Conservation (phyloP, 108 stramenopile species). For the Nannochloropsis salina region DNA sequence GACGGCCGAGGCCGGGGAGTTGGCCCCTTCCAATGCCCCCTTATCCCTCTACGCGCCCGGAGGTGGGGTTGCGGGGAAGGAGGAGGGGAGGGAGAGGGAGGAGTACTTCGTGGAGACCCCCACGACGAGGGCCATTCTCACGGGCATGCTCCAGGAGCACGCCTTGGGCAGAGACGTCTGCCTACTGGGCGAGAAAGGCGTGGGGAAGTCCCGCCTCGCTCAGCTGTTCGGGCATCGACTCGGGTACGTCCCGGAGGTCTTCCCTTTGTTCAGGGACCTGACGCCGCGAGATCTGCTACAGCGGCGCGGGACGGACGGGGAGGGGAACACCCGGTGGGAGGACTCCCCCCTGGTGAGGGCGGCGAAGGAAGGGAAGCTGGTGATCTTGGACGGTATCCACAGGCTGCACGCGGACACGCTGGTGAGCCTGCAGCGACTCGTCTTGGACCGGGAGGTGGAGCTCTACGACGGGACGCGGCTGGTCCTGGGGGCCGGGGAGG, state of each 20-base stretch:
- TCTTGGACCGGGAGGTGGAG: not conserved
- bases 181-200: conserved; percentile 64
- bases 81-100: not conserved
- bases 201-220: conserved; percentile 63
- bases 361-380: conserved; percentile 57
- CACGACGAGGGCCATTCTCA: conserved; percentile 13
- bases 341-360: conserved; percentile 66
- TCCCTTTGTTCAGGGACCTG: conserved; percentile 67
- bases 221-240: conserved; percentile 49
- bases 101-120: conserved; percentile 23
- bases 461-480: not conserved
- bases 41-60: conserved; percentile 19
- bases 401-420: conserved; percentile 40
- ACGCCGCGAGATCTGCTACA: conserved; percentile 67
- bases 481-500: not conserved
- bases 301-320: conserved; percentile 57
- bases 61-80: not conserved
- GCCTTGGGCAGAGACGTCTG: conserved; percentile 56
- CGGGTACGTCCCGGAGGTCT: conserved; percentile 58
- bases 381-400: conserved; percentile 75
- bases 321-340: conserved; percentile 69
- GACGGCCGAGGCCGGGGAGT: not conserved
- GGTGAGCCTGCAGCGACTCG: not conserved
- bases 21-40: not conserved
- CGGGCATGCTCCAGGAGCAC: conserved; percentile 35